These are phyloP conservation scores for Rhamnella rubrinervis DNA, from an alignment of 331 rosid genomes.

Conservation along the genomic window DNA sequence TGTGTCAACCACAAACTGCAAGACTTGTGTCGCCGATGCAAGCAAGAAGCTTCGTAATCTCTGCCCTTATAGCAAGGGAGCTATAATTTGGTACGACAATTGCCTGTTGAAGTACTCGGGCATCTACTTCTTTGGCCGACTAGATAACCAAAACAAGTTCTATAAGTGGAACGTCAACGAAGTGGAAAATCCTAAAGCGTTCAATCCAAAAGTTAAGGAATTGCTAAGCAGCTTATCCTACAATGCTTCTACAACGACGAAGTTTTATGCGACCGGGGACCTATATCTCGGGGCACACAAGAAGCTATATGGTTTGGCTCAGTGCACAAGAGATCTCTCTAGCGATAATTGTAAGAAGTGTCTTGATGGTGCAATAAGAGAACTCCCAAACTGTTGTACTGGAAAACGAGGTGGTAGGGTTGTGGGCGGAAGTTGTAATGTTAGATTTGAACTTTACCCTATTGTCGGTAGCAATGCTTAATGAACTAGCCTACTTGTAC, in stretches of 20 bases:
- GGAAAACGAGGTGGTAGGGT: slow-evolving; percentile 36
- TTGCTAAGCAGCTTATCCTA: slow-evolving; percentile 25
- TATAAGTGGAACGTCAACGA: slow-evolving; percentile 33
- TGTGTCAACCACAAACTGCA: slow-evolving; percentile 33
- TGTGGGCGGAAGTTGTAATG: slow-evolving; percentile 34
- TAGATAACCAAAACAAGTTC: slow-evolving; percentile 37
- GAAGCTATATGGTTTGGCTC: slow-evolving; percentile 58
- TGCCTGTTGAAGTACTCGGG: slow-evolving; percentile 44
- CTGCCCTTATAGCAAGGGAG: slow-evolving; percentile 37
- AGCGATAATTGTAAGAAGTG: slow-evolving; percentile 40
- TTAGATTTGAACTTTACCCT: slow-evolving; percentile 40
- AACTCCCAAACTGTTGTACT: slow-evolving; percentile 27
- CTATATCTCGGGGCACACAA: slow-evolving; percentile 16
- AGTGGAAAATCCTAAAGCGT: slow-evolving; percentile 22
- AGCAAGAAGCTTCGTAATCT: slow-evolving; percentile 29
- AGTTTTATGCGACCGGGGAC: slow-evolving; percentile 42
- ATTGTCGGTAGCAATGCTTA: slow-evolving; percentile 16
- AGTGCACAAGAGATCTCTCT: slow-evolving; percentile 42
- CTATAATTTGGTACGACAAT: slow-evolving; percentile 42
- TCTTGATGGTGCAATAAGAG: slow-evolving; percentile 34
- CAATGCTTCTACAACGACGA: slow-evolving; percentile 21
- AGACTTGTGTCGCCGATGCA: slow-evolving; percentile 32
- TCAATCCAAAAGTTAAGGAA: slow-evolving; percentile 27
- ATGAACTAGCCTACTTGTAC: too few relatives aligned
- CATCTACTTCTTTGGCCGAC: slow-evolving; percentile 32